Evolutionary conservation across 768 basidiomycete genomes (phyloP).

Genomic region (Nidularia sp.): DNA sequence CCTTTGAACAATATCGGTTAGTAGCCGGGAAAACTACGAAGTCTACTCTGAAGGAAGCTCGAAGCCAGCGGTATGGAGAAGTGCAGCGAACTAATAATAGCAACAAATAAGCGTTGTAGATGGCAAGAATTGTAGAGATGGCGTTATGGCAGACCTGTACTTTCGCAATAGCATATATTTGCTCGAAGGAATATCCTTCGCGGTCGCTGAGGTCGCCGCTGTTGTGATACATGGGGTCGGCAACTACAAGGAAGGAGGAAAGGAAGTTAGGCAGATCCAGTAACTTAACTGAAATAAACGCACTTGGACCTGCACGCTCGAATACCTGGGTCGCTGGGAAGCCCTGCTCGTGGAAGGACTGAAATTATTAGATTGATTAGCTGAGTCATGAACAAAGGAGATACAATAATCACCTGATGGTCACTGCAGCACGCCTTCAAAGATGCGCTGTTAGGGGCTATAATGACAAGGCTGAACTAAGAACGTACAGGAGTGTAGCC

Average conservation of each 20-base stretch:
- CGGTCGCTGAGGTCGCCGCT: conserved; percentile 79
- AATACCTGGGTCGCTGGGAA: conserved; percentile 87
- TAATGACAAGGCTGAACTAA: neutral
- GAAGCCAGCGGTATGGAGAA: conserved; percentile 68
- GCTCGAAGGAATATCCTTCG: conserved; percentile 78
- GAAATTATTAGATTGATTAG: conserved; percentile 1
- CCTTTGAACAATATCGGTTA: neutral
- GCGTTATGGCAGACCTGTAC: conserved; percentile 56
- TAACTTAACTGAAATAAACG: conserved; percentile 13
- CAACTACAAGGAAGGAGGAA: conserved; percentile 41
- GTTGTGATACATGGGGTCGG: conserved; percentile 88
- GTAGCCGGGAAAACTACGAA: neutral
- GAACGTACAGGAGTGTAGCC: conserved; percentile 56
- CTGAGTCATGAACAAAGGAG: neutral
- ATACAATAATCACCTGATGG: conserved; percentile 54
- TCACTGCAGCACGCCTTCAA: conserved; percentile 84
- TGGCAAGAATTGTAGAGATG: neutral
- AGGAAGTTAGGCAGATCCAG: neutral
- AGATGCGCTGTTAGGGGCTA: neutral
- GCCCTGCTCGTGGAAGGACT: conserved; percentile 81
- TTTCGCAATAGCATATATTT: conserved; percentile 80
- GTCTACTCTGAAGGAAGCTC: conserved; percentile 20
- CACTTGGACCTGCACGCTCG: conserved; percentile 76
- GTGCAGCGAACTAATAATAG: conserved; percentile 54
- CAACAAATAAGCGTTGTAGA: neutral